These are phyloP conservation scores for Hygrocybe punicea DNA, from an alignment of 768 basidiomycete genomes.

Conservation along the genomic window DNA sequence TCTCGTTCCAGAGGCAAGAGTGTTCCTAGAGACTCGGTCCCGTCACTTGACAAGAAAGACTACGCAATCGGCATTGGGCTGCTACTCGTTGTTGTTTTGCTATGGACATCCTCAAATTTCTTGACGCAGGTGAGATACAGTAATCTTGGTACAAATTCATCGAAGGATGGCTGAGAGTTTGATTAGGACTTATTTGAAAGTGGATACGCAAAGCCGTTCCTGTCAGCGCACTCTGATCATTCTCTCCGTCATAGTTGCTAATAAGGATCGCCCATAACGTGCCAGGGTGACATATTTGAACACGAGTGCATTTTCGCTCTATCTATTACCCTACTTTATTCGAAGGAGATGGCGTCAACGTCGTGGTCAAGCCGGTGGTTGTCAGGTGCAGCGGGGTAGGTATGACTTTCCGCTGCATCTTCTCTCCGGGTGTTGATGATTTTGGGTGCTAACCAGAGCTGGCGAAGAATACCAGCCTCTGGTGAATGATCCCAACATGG, in stretches of 20 bases:
- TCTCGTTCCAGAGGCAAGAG: too few relatives aligned
- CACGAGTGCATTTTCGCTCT: conserved; percentile 83
- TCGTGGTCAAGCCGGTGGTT: conserved; percentile 12
- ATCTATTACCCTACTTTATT: conserved; percentile 63
- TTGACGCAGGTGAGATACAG: conserved; percentile 63
- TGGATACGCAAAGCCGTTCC: conserved; percentile 87
- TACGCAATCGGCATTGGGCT: conserved; percentile 61
- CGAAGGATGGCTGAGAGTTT: background rate
- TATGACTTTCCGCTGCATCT: background rate
- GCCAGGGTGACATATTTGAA: conserved; percentile 85
- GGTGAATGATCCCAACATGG: conserved; percentile 15
- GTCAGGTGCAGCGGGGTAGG: conserved; percentile 8
- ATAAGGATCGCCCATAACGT: background rate
- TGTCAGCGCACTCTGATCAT: conserved; percentile 40
- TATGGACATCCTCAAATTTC: conserved; percentile 90
- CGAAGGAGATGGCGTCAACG: conserved; percentile 25
- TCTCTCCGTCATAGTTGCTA: conserved; percentile 4
- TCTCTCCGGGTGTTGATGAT: too few relatives aligned
- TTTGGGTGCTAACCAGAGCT: conserved; percentile 7
- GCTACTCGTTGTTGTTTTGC: conserved; percentile 69
- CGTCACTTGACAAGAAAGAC: conserved; percentile 22
- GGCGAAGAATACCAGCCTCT: conserved; percentile 27
- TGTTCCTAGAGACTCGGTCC: too few relatives aligned
- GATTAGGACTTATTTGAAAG: conserved; percentile 47
- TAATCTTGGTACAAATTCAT: background rate